Base-by-base conservation (phyloP, 352 stramenopile species). In the Phytophthora sansomeana region DNA sequence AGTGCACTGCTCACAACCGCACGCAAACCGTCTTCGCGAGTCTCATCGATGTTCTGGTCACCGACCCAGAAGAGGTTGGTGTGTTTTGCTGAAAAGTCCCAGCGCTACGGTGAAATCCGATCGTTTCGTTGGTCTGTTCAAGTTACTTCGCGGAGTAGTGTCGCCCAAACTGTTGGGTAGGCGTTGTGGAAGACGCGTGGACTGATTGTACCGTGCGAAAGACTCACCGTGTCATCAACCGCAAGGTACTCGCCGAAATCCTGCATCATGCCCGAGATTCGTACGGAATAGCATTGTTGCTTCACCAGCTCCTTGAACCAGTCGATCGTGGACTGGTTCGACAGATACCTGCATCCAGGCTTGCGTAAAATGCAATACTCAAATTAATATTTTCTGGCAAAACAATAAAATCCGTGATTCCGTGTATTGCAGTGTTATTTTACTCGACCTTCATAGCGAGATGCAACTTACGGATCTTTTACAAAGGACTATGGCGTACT, bases 231-330 rank as follows among this genome's bases (percentile, higher is more conserved):
- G 28, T 30, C 36, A 16, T 68, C 63, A n/a, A 72, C 63, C 10
- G 57, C 62, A 0, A 72, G 30, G 8, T 72, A 72, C 58, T 72
- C 63, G 2, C 63, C 63, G 33, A 67, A 72, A 43, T 72, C 63
- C 24, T 72, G 63, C 63, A 72, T 72, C 63, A 72, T 72, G 11
- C 63, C 63, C n/a, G 57, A 72, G 24, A 72, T 72, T 7, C 57
- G 63, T 21, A 72, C 63, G 11, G 63, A 59, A 44, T 67, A 72
- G 50, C 68, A 72, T 28, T 72, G 63, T 35, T 72, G 29, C 44
- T 72, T 72, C 13, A 72, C 63, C 4, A 72, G 36, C 16, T 13
- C 50, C 33, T 72, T 72, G 35, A 72, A 67, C 63, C 63, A 72
- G 30, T 72, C 63, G 36, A 72, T 30, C 3, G 57, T 72, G 14